Percentiles rank a stretch among this genome's conserved stretches.
These are phyloP conservation scores for Rhododendron williamsianum DNA, from an alignment of 148 eudicot species.

Conservation along the genomic window DNA sequence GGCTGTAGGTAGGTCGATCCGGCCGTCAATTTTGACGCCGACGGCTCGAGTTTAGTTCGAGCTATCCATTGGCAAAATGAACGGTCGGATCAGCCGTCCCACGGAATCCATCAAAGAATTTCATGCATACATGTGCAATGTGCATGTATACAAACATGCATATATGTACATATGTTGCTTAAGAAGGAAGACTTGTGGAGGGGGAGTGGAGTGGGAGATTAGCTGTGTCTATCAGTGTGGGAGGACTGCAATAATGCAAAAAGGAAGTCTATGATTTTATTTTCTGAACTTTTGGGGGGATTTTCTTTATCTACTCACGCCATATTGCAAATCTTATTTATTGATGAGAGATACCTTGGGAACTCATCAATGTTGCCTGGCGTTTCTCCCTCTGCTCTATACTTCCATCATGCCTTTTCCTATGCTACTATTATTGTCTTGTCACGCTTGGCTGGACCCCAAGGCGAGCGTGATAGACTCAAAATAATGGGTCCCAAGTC, in stretches of 20 bases:
- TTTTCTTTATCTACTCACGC: not conserved
- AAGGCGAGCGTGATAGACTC: not conserved
- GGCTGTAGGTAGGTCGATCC: too few relatives aligned
- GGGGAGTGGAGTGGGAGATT: not conserved
- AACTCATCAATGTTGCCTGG: not conserved
- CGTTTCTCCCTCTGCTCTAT: not conserved
- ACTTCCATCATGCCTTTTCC: not conserved
- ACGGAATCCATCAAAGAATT: too few relatives aligned
- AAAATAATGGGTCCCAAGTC: not conserved
- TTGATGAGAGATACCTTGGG: not conserved
- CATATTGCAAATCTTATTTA: not conserved
- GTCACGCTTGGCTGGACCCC: constrained; percentile 4
- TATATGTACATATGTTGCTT: not conserved
- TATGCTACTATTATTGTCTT: not conserved
- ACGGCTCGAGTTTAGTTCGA: too few relatives aligned
- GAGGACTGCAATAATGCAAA: not conserved
- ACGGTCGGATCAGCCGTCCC: too few relatives aligned
- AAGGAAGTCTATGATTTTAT: not conserved
- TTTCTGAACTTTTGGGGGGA: not conserved
- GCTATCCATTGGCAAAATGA: too few relatives aligned
- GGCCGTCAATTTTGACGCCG: too few relatives aligned
- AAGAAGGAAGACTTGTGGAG: not conserved
- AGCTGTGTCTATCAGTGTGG: not conserved
- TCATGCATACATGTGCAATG: not conserved
- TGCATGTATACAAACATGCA: not conserved